Evolutionary conservation across 805 yeast species (phyloP), one percentile per base, ranked within the genome.

Genomic region (Candida sanyiensis): DNA sequence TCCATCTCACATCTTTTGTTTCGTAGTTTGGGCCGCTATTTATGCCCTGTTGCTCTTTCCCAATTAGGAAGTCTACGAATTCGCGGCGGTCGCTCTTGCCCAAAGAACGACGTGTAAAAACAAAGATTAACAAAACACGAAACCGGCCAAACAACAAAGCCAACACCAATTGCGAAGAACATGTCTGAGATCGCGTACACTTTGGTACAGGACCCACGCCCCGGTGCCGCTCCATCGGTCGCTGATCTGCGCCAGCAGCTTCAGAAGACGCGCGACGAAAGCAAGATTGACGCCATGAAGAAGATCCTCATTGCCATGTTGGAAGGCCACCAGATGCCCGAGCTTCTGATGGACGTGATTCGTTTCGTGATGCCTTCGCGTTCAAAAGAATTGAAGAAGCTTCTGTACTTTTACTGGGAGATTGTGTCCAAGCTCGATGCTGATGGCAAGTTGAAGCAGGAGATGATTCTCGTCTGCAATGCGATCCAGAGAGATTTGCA

Each of bases 391-490:
- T 76, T 94, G 63, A 93, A 93, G 72, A 93, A 89, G 63, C 71
- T 93, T 58, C 70, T 94, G 47, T 93, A 90, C 57, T 85, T 87
- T 55, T 93, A 93, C 69, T 93, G 97, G 97, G 99, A 93, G 63
- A 86, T 90, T 40, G 94, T 96, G 58, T 94, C 96, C 40, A 94
- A 94, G 64, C 69, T 83, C 49, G 95, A 87, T 52, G 69, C 72
- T 26, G 83, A 83, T 38, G 97, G 97, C 4, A 87, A 86, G 61
- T 75, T 94, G 72, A 86, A 86, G 66, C 97, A 90, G 62, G 99
- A 93, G 67, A 93, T 93, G 97, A 90, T 94, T 63, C 76, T 93
- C 48, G 97, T 90, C 36, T 93, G 97, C 69, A 94, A 94, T 62
- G 96, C 97, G 38, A 87, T 93, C 56, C 95, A 93, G 63, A 89